Evolutionary conservation across 148 eudicot species (phyloP).

Genomic region (Diospyros lotus): DNA sequence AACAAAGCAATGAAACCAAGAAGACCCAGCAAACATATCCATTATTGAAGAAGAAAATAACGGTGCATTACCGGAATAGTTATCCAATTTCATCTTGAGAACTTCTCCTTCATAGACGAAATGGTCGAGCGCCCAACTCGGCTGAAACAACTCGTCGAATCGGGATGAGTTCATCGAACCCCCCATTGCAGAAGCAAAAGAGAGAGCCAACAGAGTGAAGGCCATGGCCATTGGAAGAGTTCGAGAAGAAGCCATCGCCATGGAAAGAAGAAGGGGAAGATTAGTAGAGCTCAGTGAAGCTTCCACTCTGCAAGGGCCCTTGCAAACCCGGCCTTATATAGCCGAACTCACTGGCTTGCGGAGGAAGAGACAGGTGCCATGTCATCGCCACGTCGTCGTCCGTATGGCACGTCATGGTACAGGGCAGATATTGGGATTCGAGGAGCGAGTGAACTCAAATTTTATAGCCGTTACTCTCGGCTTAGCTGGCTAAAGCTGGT

Average conservation of each 20-base stretch:
- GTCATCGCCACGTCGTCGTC: neutral
- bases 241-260: neutral
- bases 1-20: neutral
- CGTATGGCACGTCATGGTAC: neutral
- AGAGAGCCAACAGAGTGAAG: slow-evolving; percentile 7
- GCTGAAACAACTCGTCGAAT: slow-evolving; percentile 64
- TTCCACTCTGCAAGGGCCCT: neutral
- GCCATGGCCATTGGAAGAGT: slow-evolving; percentile 13
- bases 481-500: slow-evolving; percentile 18
- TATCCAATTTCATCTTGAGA: slow-evolving; percentile 71
- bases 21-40: neutral
- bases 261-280: slow-evolving; percentile 6
- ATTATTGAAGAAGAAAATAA: neutral
- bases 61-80: slow-evolving; percentile 52
- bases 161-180: slow-evolving; percentile 31
- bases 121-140: slow-evolving; percentile 71
- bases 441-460: neutral
- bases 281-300: slow-evolving; percentile 1
- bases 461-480: slow-evolving; percentile 13
- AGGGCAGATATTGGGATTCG: neutral
- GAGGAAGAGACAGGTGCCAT: slow-evolving; percentile 6
- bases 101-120: slow-evolving; percentile 59
- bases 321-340: slow-evolving; percentile 12
- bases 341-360: slow-evolving; percentile 4
- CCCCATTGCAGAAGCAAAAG: slow-evolving; percentile 12